Base-by-base conservation (phyloP, 2,329 filamentous ascomycete genomes). In the Exophiala sp. region DNA sequence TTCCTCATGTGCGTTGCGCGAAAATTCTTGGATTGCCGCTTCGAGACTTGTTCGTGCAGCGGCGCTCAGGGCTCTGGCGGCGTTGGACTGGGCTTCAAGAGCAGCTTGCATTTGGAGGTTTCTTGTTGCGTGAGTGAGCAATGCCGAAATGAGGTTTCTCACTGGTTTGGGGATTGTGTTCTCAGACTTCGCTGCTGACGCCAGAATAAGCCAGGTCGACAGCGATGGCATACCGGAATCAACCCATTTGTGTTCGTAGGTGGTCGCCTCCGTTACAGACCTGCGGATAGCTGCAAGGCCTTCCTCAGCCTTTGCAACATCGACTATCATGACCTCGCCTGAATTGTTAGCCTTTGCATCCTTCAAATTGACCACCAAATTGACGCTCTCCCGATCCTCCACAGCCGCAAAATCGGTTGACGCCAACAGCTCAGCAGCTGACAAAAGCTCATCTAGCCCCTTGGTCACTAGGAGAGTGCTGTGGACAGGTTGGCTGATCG, bases 401-500 rank as follows among this genome's bases (percentile, higher is more conserved):
- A 52, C 68, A 64, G 1, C 69, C 41, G 29, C 71, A 53, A 14
- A 73, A 68, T 40, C 51, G 3, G 42, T 56, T 41, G 40, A 57
- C 55, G 27, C 65, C 61, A 37, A 64, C 62, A 13, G 65, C 65
- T 56, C 73, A 65, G 32, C 65, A 59, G 39, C 71, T 64, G 65
- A 59, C 27, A 71, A 61, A 1, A 85, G 80, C 6, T 85, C 88
- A 46, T 79, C 71, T 2, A 95, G 69, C 0, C 88, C 89, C 42
- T 86, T 77, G 0, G 81, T 82, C 7, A 95, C 77, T 8, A 96
- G 61, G 13, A 96, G 68, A 1, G 84, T 81, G 63, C 83, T 86
- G 64, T 97, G 91, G 1, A 96, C 88, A 0, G 91, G 90, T 38
- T 88, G 88, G 5, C 82, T 80, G 35, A 93, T 75, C 13, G 82